Base-by-base conservation (phyloP, 495 filamentous ascomycete genomes). In the Penicillium dipodomyicola region DNA sequence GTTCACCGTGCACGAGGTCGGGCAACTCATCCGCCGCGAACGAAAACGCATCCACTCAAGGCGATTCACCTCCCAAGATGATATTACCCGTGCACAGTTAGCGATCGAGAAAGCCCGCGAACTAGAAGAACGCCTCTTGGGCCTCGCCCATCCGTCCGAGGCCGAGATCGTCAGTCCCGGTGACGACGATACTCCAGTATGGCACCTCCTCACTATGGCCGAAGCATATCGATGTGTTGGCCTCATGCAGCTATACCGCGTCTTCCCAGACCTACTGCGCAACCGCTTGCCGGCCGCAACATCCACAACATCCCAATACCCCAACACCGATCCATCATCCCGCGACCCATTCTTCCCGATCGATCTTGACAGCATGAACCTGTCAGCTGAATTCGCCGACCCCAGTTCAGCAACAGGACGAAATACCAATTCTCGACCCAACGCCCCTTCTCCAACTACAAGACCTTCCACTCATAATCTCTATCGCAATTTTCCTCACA, bases 191-290 rank as follows among this genome's bases (percentile, higher is more conserved):
- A 84, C 82, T 0, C 76, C 80, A 10, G 78, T 82, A 32, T 76
- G 78, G 69, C 79, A 84, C 54, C 77, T 83, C 14, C 69, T 83
- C 43, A 73, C 75, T n/a, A 78, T 84, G 59, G 80, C 80, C 11
- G 82, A 84, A 58, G 78, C 77, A 3, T 83, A 82, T 58, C 76
- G 80, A 19, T 81, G 79, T 43, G 77, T 78, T 0, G 80, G 78
- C 0, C 71, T 84, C 3, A 69, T 84, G 57, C 75, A 82, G 39
- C 60, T 84, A 17, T 84, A 84, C 57, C 77, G 80, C 40, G 73
- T 76, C 11, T 84, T 84, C 50, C 81, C 81, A 4, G 74, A 79
- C 29, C 64, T 83, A 12, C 72, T 83, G 0, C 69, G 66, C 15
- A 71, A 69, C 23, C 73, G 78, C 39, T 63, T 84, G 25, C 67